Base-by-base conservation (phyloP, 1,284 basidiomycete genomes). In the Ceratorhiza oryzae-sativae region DNA sequence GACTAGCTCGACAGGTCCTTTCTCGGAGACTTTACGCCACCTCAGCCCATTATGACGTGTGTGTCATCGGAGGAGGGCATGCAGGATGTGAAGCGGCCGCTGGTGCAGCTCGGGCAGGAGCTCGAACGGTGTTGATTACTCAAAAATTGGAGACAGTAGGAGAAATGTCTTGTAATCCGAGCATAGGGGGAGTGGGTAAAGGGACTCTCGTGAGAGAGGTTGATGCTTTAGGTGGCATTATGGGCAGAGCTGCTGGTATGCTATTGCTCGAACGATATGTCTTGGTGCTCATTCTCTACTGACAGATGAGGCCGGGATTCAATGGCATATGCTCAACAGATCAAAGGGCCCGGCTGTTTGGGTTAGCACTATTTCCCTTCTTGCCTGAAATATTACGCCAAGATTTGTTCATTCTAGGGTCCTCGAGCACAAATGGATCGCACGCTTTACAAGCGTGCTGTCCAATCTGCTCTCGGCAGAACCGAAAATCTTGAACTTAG, bases 21-120 rank as follows among this genome's bases (percentile, higher is more conserved):
- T 20, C 30, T 27, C 41, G 25, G 4, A 20, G 53, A 34, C 23
- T 1, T 4, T 70, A 70, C 20, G 53, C 51, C 3, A 32, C 39
- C 41, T 56, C 51, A 6, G 25, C 25, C 3, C 23, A 46, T 27
- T 70, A 70, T 23, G 65, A 70, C 41, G 93, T 95, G 0, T 91
- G 93, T 75, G 85, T 96, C 34, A 91, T 96, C 75, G 94, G 94
- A n/a, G 94, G 91, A 6, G 94, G 94, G 1, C 94, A 96, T 82
- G 94, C 94, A 34, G 94, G 94, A 0, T 93, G 92, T 76, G 94
- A 97, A 80, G 94, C 94, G 1, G 94, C 94, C 0, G 87, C 93
- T 10, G 94, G 90, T 2, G 86, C 94, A 10, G 93, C 94, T 1
- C 84, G 94, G 39, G 88, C 90, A 0, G 93, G 94, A 1, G 92